These are phyloP conservation scores for Phoenix roebelenii DNA, from an alignment of 176 grass and related monocot species.

Conservation along the genomic window DNA sequence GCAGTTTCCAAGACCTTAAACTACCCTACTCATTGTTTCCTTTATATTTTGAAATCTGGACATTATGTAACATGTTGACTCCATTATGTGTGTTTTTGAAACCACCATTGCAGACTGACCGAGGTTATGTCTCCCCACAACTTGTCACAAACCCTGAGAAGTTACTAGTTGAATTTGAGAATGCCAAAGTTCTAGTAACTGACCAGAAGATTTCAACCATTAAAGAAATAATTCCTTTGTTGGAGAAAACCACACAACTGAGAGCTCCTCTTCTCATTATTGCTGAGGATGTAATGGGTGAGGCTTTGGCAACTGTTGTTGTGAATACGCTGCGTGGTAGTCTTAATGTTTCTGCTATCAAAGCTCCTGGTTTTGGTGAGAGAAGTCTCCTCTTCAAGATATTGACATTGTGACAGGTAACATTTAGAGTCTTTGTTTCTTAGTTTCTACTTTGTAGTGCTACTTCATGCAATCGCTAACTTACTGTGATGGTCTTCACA, in stretches of 20 bases:
- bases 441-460: background rate
- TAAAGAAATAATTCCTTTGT: slow-evolving; percentile 75
- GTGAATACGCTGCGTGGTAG: slow-evolving; percentile 88
- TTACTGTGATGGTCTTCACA: too few relatives aligned
- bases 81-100: background rate
- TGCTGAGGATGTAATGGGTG: slow-evolving; percentile 74
- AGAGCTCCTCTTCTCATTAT: slow-evolving; percentile 85
- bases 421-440: background rate
- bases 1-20: background rate
- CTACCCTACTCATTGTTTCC: too few relatives aligned
- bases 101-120: slow-evolving; percentile 45
- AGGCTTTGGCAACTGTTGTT: slow-evolving; percentile 87
- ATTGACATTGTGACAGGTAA: slow-evolving; percentile 90
- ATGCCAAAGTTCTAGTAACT: slow-evolving; percentile 73
- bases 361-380: slow-evolving; percentile 89
- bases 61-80: too few relatives aligned
- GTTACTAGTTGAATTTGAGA: slow-evolving; percentile 84
- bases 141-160: slow-evolving; percentile 93
- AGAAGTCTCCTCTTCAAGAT: slow-evolving; percentile 85
- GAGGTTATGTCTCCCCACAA: slow-evolving; percentile 85
- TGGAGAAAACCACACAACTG: slow-evolving; percentile 80
- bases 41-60: too few relatives aligned
- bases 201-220: slow-evolving; percentile 95
- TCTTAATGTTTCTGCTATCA: slow-evolving; percentile 86
- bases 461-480: too few relatives aligned